Evolutionary conservation across 176 grass and related monocot species (phyloP).

Genomic region (Oryza rufipogon): DNA sequence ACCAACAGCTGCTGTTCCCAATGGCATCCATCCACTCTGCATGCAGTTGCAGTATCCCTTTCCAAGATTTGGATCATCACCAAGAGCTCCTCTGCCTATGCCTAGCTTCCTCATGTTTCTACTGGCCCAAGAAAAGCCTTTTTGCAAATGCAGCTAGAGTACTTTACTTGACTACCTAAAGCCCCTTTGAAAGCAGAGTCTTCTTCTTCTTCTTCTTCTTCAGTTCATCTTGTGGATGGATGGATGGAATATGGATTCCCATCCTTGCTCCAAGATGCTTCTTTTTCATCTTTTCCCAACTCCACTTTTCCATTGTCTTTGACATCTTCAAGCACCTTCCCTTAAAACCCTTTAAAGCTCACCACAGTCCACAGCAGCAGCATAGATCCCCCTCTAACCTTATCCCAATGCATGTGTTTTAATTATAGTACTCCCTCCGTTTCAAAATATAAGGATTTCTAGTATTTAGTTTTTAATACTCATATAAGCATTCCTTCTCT

Average conservation of each 20-base stretch:
- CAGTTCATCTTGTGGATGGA: constrained; percentile 4
- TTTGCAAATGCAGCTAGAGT: constrained; percentile 26
- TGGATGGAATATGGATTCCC: constrained; percentile 44
- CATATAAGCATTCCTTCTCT: too few species aligned
- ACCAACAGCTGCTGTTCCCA: not conserved
- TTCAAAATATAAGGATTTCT: too few species aligned
- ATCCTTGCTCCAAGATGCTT: constrained; percentile 46
- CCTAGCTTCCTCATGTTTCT: not conserved
- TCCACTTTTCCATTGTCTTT: constrained; percentile 38
- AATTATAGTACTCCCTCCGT: too few species aligned
- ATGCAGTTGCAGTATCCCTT: constrained; percentile 32
- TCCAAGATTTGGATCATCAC: constrained; percentile 50
- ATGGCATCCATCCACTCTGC: not conserved
- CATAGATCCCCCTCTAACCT: constrained; percentile 50
- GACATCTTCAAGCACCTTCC: constrained; percentile 56
- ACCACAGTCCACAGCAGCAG: not conserved
- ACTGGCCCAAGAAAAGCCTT: constrained; percentile 36
- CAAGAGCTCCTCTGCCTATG: not conserved
- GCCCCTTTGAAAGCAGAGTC: constrained; percentile 25
- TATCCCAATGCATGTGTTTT: constrained; percentile 20
- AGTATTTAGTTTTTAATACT: too few species aligned
- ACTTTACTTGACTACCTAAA: constrained; percentile 60
- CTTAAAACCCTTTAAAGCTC: constrained; percentile 37
- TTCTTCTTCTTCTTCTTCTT: not conserved
- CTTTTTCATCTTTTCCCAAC: constrained; percentile 33